Conservation (phyloP, 2,329 filamentous ascomycete genomes). For the Fusarium sp. region DNA sequence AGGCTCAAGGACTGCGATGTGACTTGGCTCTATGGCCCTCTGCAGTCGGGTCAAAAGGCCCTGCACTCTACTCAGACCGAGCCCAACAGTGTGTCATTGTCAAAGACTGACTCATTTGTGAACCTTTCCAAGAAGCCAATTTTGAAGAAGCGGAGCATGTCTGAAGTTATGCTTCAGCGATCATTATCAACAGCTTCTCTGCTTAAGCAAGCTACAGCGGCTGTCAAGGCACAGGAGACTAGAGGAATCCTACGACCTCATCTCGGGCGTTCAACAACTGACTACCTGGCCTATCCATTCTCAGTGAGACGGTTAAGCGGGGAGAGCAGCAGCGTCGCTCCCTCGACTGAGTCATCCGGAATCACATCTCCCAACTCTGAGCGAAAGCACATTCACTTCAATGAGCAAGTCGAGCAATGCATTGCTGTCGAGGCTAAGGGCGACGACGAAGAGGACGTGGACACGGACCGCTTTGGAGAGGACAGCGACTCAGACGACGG, state of each 20-base stretch:
- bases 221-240: slow-evolving; percentile 84
- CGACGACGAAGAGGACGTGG: slow-evolving; percentile 77
- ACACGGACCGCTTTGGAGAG: slow-evolving; percentile 63
- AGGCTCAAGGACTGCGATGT: slow-evolving; percentile 98
- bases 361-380: slow-evolving; percentile 71
- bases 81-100: slow-evolving; percentile 57
- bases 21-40: slow-evolving; percentile 95
- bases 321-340: slow-evolving; percentile 71
- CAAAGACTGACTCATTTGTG: slow-evolving; percentile 72
- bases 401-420: slow-evolving; percentile 94
- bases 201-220: slow-evolving; percentile 88
- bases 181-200: slow-evolving; percentile 90
- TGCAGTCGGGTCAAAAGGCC: slow-evolving; percentile 77
- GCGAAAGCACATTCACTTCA: slow-evolving; percentile 93
- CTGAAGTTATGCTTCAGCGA: slow-evolving; percentile 91
- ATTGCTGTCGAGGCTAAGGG: slow-evolving; percentile 92
- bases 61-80: slow-evolving; percentile 60
- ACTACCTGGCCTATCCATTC: slow-evolving; percentile 75
- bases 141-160: slow-evolving; percentile 95
- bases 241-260: slow-evolving; percentile 63
- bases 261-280: slow-evolving; percentile 74
- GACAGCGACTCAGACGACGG: slow-evolving; percentile 81
- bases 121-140: slow-evolving; percentile 84
- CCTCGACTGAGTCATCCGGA: slow-evolving; percentile 79
- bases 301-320: slow-evolving; percentile 70